Evolutionary conservation across 345 rosid genomes (phyloP), one percentile per base, ranked within the genome.

Genomic region (Cardamine occulta): DNA sequence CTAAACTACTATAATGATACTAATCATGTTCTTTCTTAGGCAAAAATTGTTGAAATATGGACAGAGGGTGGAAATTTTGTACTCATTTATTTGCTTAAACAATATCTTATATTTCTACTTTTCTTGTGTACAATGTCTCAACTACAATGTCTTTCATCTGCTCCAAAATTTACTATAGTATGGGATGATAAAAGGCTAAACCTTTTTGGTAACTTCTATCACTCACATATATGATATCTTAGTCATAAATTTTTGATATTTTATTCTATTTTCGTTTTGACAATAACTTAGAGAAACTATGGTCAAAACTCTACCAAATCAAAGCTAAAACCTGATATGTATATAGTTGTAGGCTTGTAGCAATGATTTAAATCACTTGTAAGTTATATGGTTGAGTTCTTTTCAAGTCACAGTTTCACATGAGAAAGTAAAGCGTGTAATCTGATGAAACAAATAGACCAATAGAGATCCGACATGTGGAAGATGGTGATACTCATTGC

Each of bases 401-500:
- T 40, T 13, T 40, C 0, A 40, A 42, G 2, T 44, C 18, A 44
- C 48, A 39, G 3, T 39, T 39, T 39, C 8, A 12, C 7, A 15
- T 1, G 2, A 8, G 13, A 1, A 42, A 13, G 2, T 24, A 3
- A 44, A 44, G 18, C 17, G 21, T 32, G 63, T 32, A 11, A 61
- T 51, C 61, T 35, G 29, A 60, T 23, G 51, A 11, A 45, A 34
- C 18, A 49, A 12, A 35, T 3, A 0, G 5, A 3, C 60, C 39
- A 26, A 62, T 37, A 28, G 17, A 0, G 4, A 7, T 8, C 6
- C 2, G 3, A 28, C 63, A 39, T 1, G 23, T 73, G 77, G 63
- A 54, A 53, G 70, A 40, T 42, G 13, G 63, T 40, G 70, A 63
- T 73, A 18, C 42, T 49, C 9, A 8, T 60, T 13, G 24, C 15